phyloP scores from a whole-genome alignment of 495 filamentous ascomycete species.

The Aspergillus panamensis region DNA sequence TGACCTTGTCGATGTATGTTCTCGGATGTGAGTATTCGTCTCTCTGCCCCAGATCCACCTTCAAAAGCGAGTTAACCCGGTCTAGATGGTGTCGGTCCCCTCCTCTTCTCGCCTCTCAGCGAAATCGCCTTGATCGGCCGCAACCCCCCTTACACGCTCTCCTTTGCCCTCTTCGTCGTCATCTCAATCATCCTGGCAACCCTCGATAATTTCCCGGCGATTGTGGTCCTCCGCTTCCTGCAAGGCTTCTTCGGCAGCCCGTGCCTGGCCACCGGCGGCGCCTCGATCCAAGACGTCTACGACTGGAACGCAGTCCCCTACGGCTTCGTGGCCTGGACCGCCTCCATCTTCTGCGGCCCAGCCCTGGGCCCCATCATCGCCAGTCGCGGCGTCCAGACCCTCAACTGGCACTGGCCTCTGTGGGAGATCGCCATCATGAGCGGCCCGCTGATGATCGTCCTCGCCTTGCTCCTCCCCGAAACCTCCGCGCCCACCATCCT shows the following conservation, averaged over 20 bases:
- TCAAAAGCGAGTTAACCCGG: too few species aligned
- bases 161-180: background rate
- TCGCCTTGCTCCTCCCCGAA: slow-evolving; percentile 51
- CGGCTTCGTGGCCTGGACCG: background rate
- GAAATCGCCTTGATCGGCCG: background rate
- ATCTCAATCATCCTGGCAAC: background rate
- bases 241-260: background rate
- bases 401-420: slow-evolving; percentile 37
- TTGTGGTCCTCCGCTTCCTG: background rate
- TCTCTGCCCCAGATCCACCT: too few species aligned
- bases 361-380: background rate
- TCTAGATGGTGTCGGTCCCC: too few species aligned
- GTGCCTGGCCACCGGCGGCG: background rate
- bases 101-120: background rate
- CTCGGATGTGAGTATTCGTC: too few species aligned
- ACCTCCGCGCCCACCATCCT: slow-evolving; percentile 52
- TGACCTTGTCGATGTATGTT: background rate
- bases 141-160: background rate
- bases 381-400: background rate
- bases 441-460: slow-evolving; percentile 40
- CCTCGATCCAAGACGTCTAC: background rate
- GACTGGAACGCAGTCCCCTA: background rate
- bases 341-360: background rate
- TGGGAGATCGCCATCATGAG: slow-evolving; percentile 43
- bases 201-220: background rate